Conservation (phyloP, 352 stramenopile genomes). For the Globisporangium parvum region DNA sequence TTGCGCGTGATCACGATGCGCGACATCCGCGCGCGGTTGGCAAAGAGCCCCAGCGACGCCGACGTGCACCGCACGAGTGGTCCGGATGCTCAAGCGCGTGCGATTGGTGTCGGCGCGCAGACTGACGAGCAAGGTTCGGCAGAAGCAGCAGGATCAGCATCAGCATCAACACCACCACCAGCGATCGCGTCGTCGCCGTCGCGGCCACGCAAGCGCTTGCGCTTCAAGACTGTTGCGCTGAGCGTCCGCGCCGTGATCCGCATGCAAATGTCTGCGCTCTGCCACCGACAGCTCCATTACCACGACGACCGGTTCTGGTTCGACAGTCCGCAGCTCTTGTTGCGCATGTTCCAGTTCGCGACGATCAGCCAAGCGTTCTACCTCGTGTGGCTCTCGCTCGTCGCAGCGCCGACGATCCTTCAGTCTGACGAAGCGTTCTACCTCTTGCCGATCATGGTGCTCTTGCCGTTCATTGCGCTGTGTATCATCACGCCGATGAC, state of each 20-base stretch:
- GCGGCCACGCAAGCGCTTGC: conserved; percentile 17
- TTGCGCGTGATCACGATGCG: conserved; percentile 58
- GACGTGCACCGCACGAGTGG: neutral
- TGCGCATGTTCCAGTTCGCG: conserved; percentile 80
- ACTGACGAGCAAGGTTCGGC: too few species aligned
- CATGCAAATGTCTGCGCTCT: conserved; percentile 87
- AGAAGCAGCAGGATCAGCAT: neutral
- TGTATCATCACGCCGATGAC: conserved; percentile 80
- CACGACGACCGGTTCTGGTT: conserved; percentile 86
- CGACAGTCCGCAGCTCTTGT: conserved; percentile 54
- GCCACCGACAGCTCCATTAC: conserved; percentile 73
- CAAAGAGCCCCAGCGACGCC: neutral
- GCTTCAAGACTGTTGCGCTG: conserved; percentile 52
- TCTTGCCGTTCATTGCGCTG: conserved; percentile 55
- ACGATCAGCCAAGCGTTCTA: conserved; percentile 86
- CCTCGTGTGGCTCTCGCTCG: conserved; percentile 79
- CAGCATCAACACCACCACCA: conserved; percentile 7
- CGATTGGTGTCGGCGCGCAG: too few species aligned
- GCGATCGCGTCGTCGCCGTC: too few species aligned
- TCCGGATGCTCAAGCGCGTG: neutral
- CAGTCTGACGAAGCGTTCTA: conserved; percentile 17
- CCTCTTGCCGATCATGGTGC: conserved; percentile 55
- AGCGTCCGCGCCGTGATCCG: conserved; percentile 64
- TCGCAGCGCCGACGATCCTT: conserved; percentile 44
- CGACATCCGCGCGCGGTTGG: conserved; percentile 52